Evolutionary conservation across 192 early-diverging fungal species (phyloP).

Genomic region (Podila clonocystis): DNA sequence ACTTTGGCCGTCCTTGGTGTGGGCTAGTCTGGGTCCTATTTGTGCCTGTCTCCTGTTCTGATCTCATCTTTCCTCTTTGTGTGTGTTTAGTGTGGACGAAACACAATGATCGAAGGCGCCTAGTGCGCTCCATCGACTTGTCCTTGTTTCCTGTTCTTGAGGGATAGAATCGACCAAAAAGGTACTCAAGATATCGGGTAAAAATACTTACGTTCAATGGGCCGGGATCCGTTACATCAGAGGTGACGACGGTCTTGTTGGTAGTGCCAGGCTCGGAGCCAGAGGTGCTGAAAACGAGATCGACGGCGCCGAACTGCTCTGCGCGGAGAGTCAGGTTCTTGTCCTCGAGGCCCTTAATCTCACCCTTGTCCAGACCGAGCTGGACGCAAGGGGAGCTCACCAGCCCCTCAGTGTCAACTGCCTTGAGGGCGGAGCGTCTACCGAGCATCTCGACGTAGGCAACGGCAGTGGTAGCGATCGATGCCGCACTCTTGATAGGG

Average conservation of each 20-base stretch:
- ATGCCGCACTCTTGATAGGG: slow-evolving; percentile 55
- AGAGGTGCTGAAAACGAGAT: slow-evolving; percentile 57
- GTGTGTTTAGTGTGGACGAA: not conserved
- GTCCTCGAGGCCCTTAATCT: slow-evolving; percentile 43
- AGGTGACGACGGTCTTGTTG: slow-evolving; percentile 59
- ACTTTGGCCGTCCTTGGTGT: too few species aligned
- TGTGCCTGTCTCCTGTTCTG: too few species aligned
- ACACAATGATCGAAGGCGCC: not conserved
- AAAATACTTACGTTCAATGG: slow-evolving; percentile 58
- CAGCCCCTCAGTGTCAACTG: slow-evolving; percentile 46
- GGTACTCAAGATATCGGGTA: not conserved
- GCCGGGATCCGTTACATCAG: slow-evolving; percentile 58
- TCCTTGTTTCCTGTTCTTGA: not conserved
- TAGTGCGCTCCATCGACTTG: not conserved
- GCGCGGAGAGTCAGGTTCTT: slow-evolving; percentile 56
- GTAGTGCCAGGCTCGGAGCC: slow-evolving; percentile 42
- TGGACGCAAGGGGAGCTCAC: slow-evolving; percentile 65
- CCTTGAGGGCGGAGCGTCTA: slow-evolving; percentile 41
- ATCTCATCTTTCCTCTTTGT: not conserved
- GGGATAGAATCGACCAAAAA: not conserved
- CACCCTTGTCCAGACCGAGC: slow-evolving; percentile 19
- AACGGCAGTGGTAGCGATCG: slow-evolving; percentile 50
- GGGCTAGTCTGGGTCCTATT: too few species aligned
- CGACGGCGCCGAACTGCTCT: slow-evolving; percentile 58
- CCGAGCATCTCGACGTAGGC: slow-evolving; percentile 64